These are phyloP conservation scores for Pontederia paniculata DNA, from an alignment of 176 grass and related monocot genomes.

Conservation along the genomic window DNA sequence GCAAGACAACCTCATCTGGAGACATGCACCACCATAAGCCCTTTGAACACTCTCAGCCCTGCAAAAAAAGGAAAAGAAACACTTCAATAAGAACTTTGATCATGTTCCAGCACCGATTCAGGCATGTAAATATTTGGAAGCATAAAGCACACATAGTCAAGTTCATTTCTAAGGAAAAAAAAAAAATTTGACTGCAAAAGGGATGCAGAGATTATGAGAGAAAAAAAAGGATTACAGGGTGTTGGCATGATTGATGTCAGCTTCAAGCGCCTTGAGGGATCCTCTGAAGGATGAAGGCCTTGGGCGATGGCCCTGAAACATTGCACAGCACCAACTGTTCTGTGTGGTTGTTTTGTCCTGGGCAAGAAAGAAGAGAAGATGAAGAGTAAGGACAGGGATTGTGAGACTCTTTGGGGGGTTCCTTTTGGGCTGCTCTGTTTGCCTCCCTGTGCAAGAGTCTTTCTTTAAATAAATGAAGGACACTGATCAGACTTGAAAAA, in stretches of 20 bases:
- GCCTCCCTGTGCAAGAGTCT: too few relatives aligned
- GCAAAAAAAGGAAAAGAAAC: slow-evolving; percentile 3
- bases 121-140: too few relatives aligned
- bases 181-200: too few relatives aligned
- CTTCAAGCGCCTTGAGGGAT: slow-evolving; percentile 95
- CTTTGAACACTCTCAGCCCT: slow-evolving; percentile 90
- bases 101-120: too few relatives aligned
- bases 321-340: slow-evolving; percentile 8
- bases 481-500: too few relatives aligned
- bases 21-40: slow-evolving; percentile 79
- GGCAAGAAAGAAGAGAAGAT: neutral
- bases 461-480: too few relatives aligned
- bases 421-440: too few relatives aligned
- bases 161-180: neutral
- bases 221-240: slow-evolving; percentile 54
- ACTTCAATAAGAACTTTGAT: too few relatives aligned
- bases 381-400: neutral
- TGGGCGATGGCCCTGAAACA: slow-evolving; percentile 55
- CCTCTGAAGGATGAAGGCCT: slow-evolving; percentile 77
- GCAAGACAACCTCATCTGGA: slow-evolving; percentile 96
- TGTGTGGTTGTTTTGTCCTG: neutral
- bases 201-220: neutral
- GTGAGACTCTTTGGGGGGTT: too few relatives aligned
- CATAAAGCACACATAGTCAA: too few relatives aligned
- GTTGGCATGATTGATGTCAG: slow-evolving; percentile 97